These are phyloP conservation scores for Mucor plumbeus DNA, from an alignment of 371 early-diverging fungal genomes.

Conservation along the genomic window DNA sequence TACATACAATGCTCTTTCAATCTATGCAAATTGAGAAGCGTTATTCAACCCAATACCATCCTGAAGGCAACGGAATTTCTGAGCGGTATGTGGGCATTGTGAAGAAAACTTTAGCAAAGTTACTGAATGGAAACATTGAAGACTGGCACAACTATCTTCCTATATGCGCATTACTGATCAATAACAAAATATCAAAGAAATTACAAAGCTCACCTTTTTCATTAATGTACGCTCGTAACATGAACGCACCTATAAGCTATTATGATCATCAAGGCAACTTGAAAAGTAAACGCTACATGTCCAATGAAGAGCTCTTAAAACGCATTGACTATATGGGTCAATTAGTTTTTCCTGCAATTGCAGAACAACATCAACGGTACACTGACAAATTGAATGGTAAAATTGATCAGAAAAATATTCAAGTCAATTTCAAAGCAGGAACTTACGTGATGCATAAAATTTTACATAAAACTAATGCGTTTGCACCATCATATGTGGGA, in stretches of 20 bases:
- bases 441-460: not conserved
- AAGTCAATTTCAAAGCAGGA: not conserved
- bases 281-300: constrained; percentile 8
- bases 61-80: constrained; percentile 20
- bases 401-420: not conserved
- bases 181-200: constrained; percentile 14
- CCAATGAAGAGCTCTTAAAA: constrained; percentile 15
- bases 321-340: constrained; percentile 24
- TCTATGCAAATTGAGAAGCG: constrained; percentile 13
- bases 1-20: too few relatives aligned
- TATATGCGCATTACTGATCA: constrained; percentile 18
- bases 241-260: not conserved
- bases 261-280: not conserved
- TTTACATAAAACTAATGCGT: not conserved
- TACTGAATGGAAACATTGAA: constrained; percentile 5
- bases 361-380: too few relatives aligned
- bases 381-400: too few relatives aligned
- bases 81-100: constrained; percentile 16
- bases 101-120: constrained; percentile 13
- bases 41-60: constrained; percentile 17
- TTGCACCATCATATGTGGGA: not conserved
- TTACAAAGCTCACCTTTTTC: constrained; percentile 14
- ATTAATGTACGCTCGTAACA: constrained; percentile 15
- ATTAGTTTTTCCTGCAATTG: constrained; percentile 30
- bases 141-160: constrained; percentile 18